Percentiles rank a stretch among this genome's conserved stretches.
Evolutionary conservation across 2,329 filamentous ascomycete species (phyloP).

Genomic region (Epichloe brachyelytri): DNA sequence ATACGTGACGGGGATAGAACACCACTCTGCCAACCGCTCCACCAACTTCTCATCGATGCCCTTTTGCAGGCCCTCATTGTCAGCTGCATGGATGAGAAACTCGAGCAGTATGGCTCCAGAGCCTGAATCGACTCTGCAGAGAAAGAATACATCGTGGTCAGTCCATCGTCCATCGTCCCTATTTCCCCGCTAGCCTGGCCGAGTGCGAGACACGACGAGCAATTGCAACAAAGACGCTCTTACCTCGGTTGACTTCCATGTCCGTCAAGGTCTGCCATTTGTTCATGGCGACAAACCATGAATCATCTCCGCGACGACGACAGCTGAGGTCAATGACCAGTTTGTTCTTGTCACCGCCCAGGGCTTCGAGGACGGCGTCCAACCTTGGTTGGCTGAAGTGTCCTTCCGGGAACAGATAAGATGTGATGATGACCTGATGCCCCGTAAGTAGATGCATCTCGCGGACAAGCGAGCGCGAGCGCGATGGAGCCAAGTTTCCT

Average conservation of each 20-base stretch:
- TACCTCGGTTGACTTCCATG: slow-evolving; percentile 84
- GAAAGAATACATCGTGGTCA: background rate
- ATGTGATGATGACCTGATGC: slow-evolving; percentile 85
- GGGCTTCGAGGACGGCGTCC: slow-evolving; percentile 55
- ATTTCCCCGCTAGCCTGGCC: background rate
- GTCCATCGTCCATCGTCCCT: background rate
- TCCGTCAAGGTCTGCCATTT: slow-evolving; percentile 98
- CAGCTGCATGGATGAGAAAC: slow-evolving; percentile 92
- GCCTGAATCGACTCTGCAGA: slow-evolving; percentile 61
- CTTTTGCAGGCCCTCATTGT: slow-evolving; percentile 86
- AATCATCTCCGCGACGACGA: slow-evolving; percentile 54
- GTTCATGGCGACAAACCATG: slow-evolving; percentile 97
- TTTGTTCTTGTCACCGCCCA: slow-evolving; percentile 63
- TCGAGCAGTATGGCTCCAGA: slow-evolving; percentile 87
- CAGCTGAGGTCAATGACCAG: slow-evolving; percentile 95
- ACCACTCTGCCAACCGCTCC: slow-evolving; percentile 66
- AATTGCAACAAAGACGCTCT: slow-evolving; percentile 5
- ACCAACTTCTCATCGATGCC: slow-evolving; percentile 86
- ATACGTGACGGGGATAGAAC: slow-evolving; percentile 86
- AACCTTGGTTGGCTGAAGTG: slow-evolving; percentile 69
- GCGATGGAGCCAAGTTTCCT: background rate
- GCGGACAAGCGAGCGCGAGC: background rate
- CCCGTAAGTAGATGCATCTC: background rate
- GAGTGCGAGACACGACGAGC: background rate
- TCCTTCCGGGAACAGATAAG: slow-evolving; percentile 78